phyloP scores from a whole-genome alignment of 345 rosid genomes.

The Eucalyptus marginata region DNA sequence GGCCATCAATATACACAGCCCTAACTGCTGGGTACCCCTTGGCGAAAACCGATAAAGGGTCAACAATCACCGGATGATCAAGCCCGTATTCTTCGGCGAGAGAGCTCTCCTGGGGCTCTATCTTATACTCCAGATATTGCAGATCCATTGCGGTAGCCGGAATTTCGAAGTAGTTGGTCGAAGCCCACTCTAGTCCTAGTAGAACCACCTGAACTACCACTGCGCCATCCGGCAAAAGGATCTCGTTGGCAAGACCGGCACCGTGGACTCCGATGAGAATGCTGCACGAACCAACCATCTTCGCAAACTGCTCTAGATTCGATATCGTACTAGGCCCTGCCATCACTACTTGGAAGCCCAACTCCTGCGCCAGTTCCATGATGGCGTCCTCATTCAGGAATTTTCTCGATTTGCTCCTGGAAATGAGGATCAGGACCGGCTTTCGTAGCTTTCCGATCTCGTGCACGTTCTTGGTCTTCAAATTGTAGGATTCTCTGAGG shows the following conservation, averaged over 20 bases:
- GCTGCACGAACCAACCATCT: conserved; percentile 11
- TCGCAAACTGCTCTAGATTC: conserved; percentile 9
- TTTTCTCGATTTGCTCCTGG: conserved; percentile 12
- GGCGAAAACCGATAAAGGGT: conserved; percentile 2
- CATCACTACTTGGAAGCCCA: conserved; percentile 13
- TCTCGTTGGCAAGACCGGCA: conserved; percentile 26
- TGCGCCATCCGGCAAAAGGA: conserved; percentile 23
- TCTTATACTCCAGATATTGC: conserved; percentile 21
- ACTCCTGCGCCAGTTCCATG: conserved; percentile 11
- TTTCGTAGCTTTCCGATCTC: not conserved
- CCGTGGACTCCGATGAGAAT: conserved; percentile 31
- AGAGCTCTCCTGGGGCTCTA: conserved; percentile 27
- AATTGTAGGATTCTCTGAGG: not conserved
- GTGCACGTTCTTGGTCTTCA: not conserved
- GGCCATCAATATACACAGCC: conserved; percentile 15
- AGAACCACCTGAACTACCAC: conserved; percentile 28
- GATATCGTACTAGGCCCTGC: conserved; percentile 7
- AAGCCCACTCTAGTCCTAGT: conserved; percentile 23
- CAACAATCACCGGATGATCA: conserved; percentile 16
- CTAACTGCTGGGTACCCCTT: conserved; percentile 13
- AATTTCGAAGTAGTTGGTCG: conserved; percentile 2
- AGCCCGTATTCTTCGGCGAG: conserved; percentile 4
- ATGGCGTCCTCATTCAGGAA: conserved; percentile 15
- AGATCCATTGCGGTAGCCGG: conserved; percentile 24
- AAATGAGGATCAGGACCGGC: conserved; percentile 17